phyloP scores from a whole-genome alignment of 2,329 filamentous ascomycete genomes.

The Fonsecaea multimorphosa region DNA sequence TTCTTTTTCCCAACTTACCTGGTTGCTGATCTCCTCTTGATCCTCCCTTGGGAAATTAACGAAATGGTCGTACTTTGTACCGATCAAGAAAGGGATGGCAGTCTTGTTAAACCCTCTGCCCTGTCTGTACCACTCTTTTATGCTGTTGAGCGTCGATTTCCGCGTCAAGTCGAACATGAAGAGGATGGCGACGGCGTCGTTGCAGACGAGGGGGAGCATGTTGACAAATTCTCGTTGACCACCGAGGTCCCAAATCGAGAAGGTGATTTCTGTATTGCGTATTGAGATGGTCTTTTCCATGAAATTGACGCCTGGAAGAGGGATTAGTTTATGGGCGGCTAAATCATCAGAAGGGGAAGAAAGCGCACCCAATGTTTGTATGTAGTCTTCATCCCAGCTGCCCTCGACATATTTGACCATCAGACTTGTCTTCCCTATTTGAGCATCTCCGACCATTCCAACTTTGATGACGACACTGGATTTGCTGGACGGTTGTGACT shows the following conservation, averaged over 20 bases:
- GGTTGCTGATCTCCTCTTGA: constrained; percentile 97
- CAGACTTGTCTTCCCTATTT: constrained; percentile 97
- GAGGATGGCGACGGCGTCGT: constrained; percentile 95
- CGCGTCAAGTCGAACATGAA: constrained; percentile 99
- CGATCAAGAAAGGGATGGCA: constrained; percentile 95
- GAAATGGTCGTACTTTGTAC: constrained; percentile 99
- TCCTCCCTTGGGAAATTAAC: constrained; percentile 98
- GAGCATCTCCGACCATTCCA: constrained; percentile 98
- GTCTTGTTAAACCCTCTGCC: constrained; percentile 99
- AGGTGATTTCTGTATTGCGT: constrained; percentile 98
- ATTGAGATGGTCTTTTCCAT: constrained; percentile 99
- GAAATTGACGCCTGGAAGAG: constrained; percentile 86
- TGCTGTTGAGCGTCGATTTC: constrained; percentile 97
- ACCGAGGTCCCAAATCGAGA: constrained; percentile 98
- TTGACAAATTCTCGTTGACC: constrained; percentile 99
- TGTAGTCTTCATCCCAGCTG: constrained; percentile 99
- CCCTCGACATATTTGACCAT: constrained; percentile 99
- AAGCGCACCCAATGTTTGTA: constrained; percentile 81
- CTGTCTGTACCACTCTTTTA: constrained; percentile 99
- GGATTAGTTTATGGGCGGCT: constrained; percentile 12
- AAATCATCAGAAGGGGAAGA: constrained; percentile 4
- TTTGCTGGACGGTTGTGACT: constrained; percentile 47
- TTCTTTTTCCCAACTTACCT: constrained; percentile 61
- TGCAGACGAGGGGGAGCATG: constrained; percentile 99
- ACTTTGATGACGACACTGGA: constrained; percentile 95